phyloP scores from a whole-genome alignment of 371 early-diverging fungal species.

The Zopfochytrium polystomum region DNA sequence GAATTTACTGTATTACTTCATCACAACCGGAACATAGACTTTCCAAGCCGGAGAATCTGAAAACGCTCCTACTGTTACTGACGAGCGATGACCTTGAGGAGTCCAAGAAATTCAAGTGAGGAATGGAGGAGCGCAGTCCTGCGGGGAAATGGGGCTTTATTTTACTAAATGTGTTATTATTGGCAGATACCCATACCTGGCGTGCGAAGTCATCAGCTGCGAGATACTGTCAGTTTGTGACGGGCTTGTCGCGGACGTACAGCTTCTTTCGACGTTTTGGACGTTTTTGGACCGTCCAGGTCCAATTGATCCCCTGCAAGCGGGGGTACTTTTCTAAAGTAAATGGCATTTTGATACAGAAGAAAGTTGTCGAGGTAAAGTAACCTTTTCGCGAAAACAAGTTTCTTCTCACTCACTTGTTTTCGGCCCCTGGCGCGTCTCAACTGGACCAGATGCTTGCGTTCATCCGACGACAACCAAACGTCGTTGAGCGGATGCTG shows the following conservation, averaged over 20 bases:
- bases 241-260: constrained; percentile 57
- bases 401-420: neutral
- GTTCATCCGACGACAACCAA: constrained; percentile 33
- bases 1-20: no score
- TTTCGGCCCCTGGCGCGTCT: neutral
- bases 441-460: constrained; percentile 34
- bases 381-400: no score
- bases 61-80: no score
- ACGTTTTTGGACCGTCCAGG: constrained; percentile 71
- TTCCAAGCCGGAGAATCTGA: no score
- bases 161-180: no score
- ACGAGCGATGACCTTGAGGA: no score
- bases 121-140: no score
- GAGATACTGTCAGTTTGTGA: constrained; percentile 82
- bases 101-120: no score
- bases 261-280: constrained; percentile 77
- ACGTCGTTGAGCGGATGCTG: constrained; percentile 51
- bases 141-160: no score
- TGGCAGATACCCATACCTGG: constrained; percentile 79
- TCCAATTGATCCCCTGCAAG: constrained; percentile 73
- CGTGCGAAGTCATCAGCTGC: constrained; percentile 84
- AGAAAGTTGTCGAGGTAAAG: constrained; percentile 78
- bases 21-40: no score
- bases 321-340: constrained; percentile 86
- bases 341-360: constrained; percentile 72